Evolutionary conservation across 1,139 yeast genomes (phyloP).

Genomic region (Yamadazyma membranifaciens): DNA sequence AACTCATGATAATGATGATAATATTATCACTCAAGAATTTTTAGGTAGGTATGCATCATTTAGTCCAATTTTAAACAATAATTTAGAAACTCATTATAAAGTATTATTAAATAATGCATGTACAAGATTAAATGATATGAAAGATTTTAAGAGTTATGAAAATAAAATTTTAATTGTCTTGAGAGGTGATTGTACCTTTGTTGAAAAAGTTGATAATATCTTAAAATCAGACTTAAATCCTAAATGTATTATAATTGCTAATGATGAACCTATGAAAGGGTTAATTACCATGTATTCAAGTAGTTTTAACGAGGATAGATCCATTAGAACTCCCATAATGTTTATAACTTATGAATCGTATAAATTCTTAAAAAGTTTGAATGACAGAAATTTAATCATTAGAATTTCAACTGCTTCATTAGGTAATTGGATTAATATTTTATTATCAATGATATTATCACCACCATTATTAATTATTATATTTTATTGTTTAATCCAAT

Average conservation of each 20-base stretch:
- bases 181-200: conserved; percentile 46
- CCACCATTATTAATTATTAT: conserved; percentile 43
- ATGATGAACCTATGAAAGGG: conserved; percentile 39
- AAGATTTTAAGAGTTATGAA: conserved; percentile 15
- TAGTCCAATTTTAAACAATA: conserved; percentile 32
- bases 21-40: conserved; percentile 18
- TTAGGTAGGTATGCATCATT: conserved; percentile 45
- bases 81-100: conserved; percentile 23
- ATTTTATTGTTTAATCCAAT: conserved; percentile 32
- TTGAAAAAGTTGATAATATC: conserved; percentile 34
- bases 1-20: conserved; percentile 3
- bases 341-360: conserved; percentile 42
- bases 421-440: conserved; percentile 40
- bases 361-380: conserved; percentile 17
- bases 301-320: conserved; percentile 38
- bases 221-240: conserved; percentile 30
- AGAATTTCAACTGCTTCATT: conserved; percentile 33
- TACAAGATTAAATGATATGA: conserved; percentile 11
- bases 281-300: conserved; percentile 46
- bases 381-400: conserved; percentile 15
- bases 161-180: conserved; percentile 33
- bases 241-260: conserved; percentile 37
- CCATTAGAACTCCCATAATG: conserved; percentile 33
- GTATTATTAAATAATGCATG: conserved; percentile 35
- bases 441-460: conserved; percentile 42